Evolutionary conservation across 192 early-diverging fungal genomes (phyloP).

Genomic region (Entomortierella beljakovae): DNA sequence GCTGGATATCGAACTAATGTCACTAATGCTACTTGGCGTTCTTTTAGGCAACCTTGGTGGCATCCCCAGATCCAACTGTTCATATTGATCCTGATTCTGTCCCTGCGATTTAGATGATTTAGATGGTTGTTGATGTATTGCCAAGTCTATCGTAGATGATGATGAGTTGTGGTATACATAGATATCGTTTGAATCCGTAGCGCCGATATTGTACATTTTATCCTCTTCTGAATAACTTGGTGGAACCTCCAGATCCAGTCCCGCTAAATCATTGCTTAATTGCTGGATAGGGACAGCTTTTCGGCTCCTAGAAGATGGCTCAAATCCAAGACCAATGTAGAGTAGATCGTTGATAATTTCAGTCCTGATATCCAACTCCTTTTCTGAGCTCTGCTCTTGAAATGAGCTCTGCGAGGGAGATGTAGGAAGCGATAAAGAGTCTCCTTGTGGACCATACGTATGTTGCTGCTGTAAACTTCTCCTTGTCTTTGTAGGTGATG

Average conservation of each 20-base stretch:
- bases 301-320: conserved; percentile 36
- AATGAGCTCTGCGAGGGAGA: conserved; percentile 11
- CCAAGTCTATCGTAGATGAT: no score
- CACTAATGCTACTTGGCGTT: conserved; percentile 1
- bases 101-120: not conserved
- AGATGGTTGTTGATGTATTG: no score
- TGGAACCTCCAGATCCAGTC: conserved; percentile 23
- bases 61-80: not conserved
- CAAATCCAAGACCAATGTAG: conserved; percentile 52
- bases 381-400: conserved; percentile 2
- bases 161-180: no score
- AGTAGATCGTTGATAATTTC: conserved; percentile 50
- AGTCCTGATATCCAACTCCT: conserved; percentile 35
- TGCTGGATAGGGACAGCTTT: conserved; percentile 14
- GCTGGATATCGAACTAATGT: conserved; percentile 1
- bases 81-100: not conserved
- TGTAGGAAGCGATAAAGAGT: not conserved
- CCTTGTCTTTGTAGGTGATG: conserved; percentile 23
- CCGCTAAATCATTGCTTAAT: conserved; percentile 19
- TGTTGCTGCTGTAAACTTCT: conserved; percentile 21
- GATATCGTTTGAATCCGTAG: conserved; percentile 15
- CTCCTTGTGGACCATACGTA: conserved; percentile 2
- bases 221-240: conserved; percentile 24
- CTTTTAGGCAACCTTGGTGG: conserved; percentile 33
- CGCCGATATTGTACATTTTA: conserved; percentile 6